Conservation (phyloP, 2,329 filamentous ascomycete genomes). For the Didymella exigua region DNA sequence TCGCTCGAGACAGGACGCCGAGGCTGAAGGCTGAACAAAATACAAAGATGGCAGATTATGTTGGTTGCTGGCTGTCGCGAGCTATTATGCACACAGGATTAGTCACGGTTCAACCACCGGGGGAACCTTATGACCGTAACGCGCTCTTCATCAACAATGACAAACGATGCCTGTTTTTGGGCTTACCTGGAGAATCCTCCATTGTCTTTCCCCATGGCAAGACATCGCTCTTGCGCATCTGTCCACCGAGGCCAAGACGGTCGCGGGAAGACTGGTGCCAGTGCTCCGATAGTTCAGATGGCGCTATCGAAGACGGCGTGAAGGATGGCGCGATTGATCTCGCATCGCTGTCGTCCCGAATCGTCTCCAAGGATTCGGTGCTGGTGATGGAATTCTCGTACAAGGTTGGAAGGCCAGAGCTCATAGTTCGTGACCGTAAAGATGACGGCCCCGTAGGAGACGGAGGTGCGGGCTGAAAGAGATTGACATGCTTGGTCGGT, state of each 20-base stretch:
- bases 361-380: constrained; percentile 25
- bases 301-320: constrained; percentile 37
- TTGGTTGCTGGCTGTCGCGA: constrained; percentile 12
- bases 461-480: constrained; percentile 17
- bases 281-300: constrained; percentile 44
- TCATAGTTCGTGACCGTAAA: constrained; percentile 22
- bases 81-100: constrained; percentile 7
- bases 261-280: constrained; percentile 46
- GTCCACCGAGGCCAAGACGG: constrained; percentile 45
- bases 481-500: constrained; percentile 7
- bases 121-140: constrained; percentile 19
- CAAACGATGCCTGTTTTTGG: constrained; percentile 35
- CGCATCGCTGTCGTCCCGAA: constrained; percentile 23
- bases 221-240: constrained; percentile 40
- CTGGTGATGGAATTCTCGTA: constrained; percentile 41
- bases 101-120: constrained; percentile 15
- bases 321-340: constrained; percentile 34
- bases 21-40: constrained; percentile 13
- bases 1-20: constrained; percentile 10
- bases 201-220: constrained; percentile 39
- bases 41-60: constrained; percentile 10
- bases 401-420: constrained; percentile 37
- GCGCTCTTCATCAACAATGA: constrained; percentile 29
- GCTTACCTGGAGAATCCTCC: constrained; percentile 16
- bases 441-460: constrained; percentile 14